A percentile compares a stretch with the other conserved stretches of the same genome.
These are phyloP conservation scores for Trichosporon coremiiforme DNA, from an alignment of 1,284 basidiomycete genomes.

Conservation along the genomic window DNA sequence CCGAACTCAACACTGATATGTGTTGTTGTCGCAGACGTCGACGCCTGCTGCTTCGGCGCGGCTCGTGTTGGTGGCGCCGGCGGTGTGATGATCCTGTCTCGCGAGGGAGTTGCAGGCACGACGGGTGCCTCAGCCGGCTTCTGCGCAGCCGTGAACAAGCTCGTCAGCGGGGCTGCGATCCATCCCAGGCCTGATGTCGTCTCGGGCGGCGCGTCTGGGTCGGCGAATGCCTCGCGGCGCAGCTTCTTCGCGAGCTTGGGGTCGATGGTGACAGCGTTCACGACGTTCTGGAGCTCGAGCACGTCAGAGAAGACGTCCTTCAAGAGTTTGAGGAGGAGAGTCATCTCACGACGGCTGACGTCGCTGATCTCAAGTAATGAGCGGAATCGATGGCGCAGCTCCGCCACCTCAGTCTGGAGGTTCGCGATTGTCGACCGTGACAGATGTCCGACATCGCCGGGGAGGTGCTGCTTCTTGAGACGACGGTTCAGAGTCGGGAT, in stretches of 20 bases:
- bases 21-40: conserved; percentile 77
- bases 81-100: conserved; percentile 23
- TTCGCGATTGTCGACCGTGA: conserved; percentile 78
- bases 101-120: conserved; percentile 7
- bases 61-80: conserved; percentile 48
- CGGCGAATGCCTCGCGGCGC: conserved; percentile 62
- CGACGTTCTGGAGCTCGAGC: conserved; percentile 73
- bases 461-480: conserved; percentile 84
- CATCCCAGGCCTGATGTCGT: conserved; percentile 60
- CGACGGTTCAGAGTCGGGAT: conserved; percentile 84
- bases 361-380: conserved; percentile 62
- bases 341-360: conserved; percentile 80
- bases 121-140: conserved; percentile 31
- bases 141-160: conserved; percentile 49
- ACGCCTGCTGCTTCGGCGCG: conserved; percentile 74
- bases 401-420: conserved; percentile 71
- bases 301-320: conserved; percentile 83
- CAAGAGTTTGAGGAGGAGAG: conserved; percentile 78
- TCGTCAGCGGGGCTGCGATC: conserved; percentile 65
- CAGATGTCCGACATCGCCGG: conserved; percentile 81
- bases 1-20: conserved; percentile 93
- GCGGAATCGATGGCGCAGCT: conserved; percentile 75
- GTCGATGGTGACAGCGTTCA: conserved; percentile 90
- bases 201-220: conserved; percentile 60
- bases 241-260: conserved; percentile 73